Evolutionary conservation across 1,139 yeast species (phyloP).

Genomic region (Diutina sp.): DNA sequence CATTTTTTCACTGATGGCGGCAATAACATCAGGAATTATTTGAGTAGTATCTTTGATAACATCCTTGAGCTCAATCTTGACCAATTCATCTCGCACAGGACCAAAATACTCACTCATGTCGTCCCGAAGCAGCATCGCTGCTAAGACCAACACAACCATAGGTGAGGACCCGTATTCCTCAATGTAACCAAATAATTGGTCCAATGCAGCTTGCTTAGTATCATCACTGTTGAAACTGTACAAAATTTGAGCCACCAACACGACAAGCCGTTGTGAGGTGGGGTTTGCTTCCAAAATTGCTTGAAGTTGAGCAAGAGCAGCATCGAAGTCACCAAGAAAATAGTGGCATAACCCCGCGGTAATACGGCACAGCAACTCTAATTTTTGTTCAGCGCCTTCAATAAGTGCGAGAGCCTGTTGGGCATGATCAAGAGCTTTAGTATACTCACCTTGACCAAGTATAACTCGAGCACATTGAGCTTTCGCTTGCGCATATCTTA

Average conservation of each 20-base stretch:
- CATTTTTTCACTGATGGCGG: slow-evolving; percentile 21
- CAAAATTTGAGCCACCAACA: slow-evolving; percentile 65
- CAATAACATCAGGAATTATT: slow-evolving; percentile 48
- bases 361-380: slow-evolving; percentile 45
- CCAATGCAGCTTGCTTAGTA: slow-evolving; percentile 73
- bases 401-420: slow-evolving; percentile 41
- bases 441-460: slow-evolving; percentile 46
- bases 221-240: slow-evolving; percentile 62
- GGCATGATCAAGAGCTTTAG: slow-evolving; percentile 48
- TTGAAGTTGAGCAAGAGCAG: slow-evolving; percentile 56
- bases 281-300: slow-evolving; percentile 34
- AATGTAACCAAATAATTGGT: slow-evolving; percentile 52
- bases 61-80: slow-evolving; percentile 32
- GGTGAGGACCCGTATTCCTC: slow-evolving; percentile 54
- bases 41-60: slow-evolving; percentile 37
- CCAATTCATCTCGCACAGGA: slow-evolving; percentile 58
- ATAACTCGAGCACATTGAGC: slow-evolving; percentile 60
- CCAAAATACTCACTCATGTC: slow-evolving; percentile 44
- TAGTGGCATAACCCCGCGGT: slow-evolving; percentile 61
- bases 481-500: slow-evolving; percentile 45
- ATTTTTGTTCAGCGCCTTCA: slow-evolving; percentile 17
- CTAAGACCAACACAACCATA: slow-evolving; percentile 56
- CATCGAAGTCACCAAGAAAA: slow-evolving; percentile 47
- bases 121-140: slow-evolving; percentile 68
- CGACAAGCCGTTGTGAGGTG: slow-evolving; percentile 48